These are phyloP conservation scores for Xylona heveae DNA, from an alignment of 495 filamentous ascomycete species.

Conservation along the genomic window DNA sequence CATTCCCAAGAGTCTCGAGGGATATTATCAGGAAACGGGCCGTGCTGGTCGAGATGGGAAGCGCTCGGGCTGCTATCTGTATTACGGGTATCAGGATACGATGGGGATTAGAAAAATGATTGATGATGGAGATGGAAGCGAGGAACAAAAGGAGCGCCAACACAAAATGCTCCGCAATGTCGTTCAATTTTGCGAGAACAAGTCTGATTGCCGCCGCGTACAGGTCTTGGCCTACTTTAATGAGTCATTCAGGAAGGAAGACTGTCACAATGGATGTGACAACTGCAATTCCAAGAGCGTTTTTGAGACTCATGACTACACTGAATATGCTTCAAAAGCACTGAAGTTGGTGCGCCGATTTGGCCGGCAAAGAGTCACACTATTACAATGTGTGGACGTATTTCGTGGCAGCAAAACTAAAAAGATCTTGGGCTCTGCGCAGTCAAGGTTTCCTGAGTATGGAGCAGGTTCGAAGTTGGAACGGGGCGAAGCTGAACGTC, in stretches of 20 bases:
- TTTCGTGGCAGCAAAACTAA: conserved; percentile 31
- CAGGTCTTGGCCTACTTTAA: conserved; percentile 86
- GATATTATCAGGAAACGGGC: conserved; percentile 95
- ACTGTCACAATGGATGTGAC: conserved; percentile 61
- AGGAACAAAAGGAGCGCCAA: conserved; percentile 64
- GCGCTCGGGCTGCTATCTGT: conserved; percentile 73
- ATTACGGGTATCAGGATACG: conserved; percentile 58
- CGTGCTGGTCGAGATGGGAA: conserved; percentile 84
- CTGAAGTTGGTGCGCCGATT: conserved; percentile 40
- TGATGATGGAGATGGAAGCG: conserved; percentile 45
- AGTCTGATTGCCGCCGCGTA: conserved; percentile 61
- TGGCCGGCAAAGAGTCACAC: conserved; percentile 23
- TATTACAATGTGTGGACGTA: conserved; percentile 33
- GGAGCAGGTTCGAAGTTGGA: conserved; percentile 33
- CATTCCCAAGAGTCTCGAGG: conserved; percentile 88
- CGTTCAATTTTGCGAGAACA: conserved; percentile 72
- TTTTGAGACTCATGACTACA: conserved; percentile 55
- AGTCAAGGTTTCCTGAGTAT: conserved; percentile 26
- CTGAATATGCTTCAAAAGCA: conserved; percentile 44
- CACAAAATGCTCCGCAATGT: conserved; percentile 66
- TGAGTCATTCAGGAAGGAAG: conserved; percentile 47
- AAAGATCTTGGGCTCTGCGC: conserved; percentile 25
- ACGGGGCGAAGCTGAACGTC: conserved; percentile 37
- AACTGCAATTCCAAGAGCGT: conserved; percentile 53
- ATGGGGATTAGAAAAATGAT: conserved; percentile 51